Evolutionary conservation across 768 basidiomycete genomes (phyloP).

Genomic region (Russula compacta): DNA sequence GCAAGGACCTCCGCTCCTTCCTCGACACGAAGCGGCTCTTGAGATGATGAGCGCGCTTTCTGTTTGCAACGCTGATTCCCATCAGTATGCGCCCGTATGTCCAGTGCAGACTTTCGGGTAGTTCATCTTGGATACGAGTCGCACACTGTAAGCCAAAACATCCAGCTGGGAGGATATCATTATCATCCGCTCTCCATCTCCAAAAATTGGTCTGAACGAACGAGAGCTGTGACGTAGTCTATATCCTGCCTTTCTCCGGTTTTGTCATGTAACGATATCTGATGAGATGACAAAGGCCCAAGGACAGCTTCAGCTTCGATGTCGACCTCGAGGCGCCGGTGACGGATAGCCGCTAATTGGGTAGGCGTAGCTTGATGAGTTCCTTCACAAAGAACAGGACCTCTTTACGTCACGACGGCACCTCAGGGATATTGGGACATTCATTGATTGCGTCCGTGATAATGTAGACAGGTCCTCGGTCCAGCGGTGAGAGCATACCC

Average conservation of each 20-base stretch:
- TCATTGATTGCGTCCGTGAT: neutral
- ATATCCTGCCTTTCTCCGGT: neutral
- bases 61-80: neutral
- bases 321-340: neutral
- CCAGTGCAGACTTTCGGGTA: neutral
- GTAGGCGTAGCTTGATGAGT: neutral
- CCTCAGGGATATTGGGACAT: neutral
- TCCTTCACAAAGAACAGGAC: neutral
- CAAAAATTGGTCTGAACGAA: neutral
- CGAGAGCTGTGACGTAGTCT: neutral
- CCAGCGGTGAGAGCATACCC: neutral
- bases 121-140: neutral
- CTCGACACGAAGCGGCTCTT: neutral
- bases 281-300: neutral
- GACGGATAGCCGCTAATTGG: neutral
- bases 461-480: neutral
- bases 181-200: neutral
- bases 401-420: neutral
- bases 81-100: neutral
- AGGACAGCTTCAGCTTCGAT: neutral
- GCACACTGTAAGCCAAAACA: neutral
- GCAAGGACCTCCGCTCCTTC: neutral
- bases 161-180: neutral
- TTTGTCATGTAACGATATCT: neutral
- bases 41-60: neutral